These are phyloP conservation scores for Blastobotrys malaysiensis DNA, from an alignment of 1,139 yeast genomes.

Conservation along the genomic window DNA sequence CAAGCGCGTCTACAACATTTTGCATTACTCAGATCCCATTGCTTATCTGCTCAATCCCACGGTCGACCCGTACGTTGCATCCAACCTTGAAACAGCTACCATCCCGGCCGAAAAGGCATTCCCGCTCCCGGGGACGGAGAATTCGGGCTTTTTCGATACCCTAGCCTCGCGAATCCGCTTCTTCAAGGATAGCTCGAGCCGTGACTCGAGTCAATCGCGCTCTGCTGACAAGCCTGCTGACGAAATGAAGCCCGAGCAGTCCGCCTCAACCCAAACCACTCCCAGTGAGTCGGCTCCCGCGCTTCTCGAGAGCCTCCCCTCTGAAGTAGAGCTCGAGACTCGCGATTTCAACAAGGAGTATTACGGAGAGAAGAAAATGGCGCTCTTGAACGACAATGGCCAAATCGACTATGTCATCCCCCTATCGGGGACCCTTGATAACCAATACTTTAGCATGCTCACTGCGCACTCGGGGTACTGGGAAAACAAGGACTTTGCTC, in stretches of 20 bases:
- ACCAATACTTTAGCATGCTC: slow-evolving; percentile 38
- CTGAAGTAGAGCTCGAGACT: slow-evolving; percentile 28
- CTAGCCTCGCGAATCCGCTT: slow-evolving; percentile 21
- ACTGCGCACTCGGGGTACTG: slow-evolving; percentile 42
- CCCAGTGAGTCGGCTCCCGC: slow-evolving; percentile 1
- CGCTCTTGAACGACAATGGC: slow-evolving; percentile 38
- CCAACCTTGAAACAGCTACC: slow-evolving; percentile 25
- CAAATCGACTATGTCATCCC: slow-evolving; percentile 40
- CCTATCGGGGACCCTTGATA: slow-evolving; percentile 33
- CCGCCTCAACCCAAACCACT: too few species aligned
- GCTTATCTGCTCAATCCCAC: slow-evolving; percentile 37
- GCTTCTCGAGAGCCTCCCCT: slow-evolving; percentile 10
- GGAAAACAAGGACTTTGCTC: slow-evolving; percentile 39
- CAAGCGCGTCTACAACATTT: slow-evolving; percentile 35
- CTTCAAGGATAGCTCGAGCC: slow-evolving; percentile 3
- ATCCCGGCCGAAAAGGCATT: slow-evolving; percentile 27
- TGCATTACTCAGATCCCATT: slow-evolving; percentile 40
- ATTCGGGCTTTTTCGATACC: slow-evolving; percentile 19
- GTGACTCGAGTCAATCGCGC: slow-evolving; percentile 1
- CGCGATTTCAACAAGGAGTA: slow-evolving; percentile 27
- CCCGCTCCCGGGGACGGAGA: slow-evolving; percentile 17
- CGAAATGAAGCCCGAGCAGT: not conserved
- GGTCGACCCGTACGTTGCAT: slow-evolving; percentile 31
- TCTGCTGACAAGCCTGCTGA: not conserved
- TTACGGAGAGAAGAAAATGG: slow-evolving; percentile 28